These are phyloP conservation scores for Phytophthora multivora DNA, from an alignment of 352 stramenopile genomes.

Conservation along the genomic window DNA sequence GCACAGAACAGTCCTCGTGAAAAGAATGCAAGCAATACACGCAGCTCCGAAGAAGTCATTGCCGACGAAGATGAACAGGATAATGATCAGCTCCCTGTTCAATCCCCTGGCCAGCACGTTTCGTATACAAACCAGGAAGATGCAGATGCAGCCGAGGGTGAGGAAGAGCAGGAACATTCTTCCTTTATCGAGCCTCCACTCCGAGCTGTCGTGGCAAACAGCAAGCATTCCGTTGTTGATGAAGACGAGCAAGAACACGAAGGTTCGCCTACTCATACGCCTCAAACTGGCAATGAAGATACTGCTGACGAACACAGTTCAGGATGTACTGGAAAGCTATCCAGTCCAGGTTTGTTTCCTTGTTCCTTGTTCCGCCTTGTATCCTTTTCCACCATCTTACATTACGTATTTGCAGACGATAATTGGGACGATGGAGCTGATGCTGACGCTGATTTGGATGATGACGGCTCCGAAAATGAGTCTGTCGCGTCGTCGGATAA, in stretches of 20 bases:
- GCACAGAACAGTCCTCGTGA: neutral
- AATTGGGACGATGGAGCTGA: conserved; percentile 26
- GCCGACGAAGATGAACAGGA: conserved; percentile 6
- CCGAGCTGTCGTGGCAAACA: neutral
- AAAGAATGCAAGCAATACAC: neutral
- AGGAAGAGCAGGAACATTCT: conserved; percentile 6
- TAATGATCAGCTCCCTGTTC: neutral
- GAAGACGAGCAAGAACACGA: conserved; percentile 10
- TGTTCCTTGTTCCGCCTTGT: too few relatives aligned
- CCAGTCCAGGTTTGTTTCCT: conserved; percentile 39
- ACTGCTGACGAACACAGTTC: conserved; percentile 39
- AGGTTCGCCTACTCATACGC: conserved; percentile 16
- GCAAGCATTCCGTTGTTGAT: neutral
- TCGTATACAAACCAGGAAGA: neutral
- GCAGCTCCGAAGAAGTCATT: neutral
- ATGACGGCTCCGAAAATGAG: conserved; percentile 31
- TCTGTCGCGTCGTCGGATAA: conserved; percentile 33
- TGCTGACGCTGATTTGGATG: conserved; percentile 33
- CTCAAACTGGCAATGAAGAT: conserved; percentile 33
- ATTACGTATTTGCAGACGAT: conserved; percentile 10
- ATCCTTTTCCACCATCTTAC: conserved; percentile 4
- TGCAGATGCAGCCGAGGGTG: neutral
- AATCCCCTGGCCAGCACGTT: conserved; percentile 1
- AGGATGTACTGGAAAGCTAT: conserved; percentile 36
- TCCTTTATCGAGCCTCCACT: neutral